Percentiles rank a stretch among this genome's conserved stretches.
Conservation (phyloP, 2,329 filamentous ascomycete species). For the Monosporascus ibericus region DNA sequence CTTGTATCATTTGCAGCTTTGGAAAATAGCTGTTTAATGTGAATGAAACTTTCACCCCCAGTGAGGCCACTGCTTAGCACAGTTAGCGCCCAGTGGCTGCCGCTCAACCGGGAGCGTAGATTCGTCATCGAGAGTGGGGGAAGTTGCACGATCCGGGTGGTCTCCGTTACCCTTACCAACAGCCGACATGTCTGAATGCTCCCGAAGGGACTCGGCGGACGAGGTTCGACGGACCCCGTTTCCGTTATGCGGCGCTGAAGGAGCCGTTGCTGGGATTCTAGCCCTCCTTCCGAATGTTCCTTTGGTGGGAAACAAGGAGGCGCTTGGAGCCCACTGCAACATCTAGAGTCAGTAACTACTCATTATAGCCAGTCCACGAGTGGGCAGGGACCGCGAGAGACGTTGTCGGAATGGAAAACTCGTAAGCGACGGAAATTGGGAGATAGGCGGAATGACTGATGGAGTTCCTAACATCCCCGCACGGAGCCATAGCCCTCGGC, state of each 20-base stretch:
- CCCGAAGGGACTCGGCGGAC: neutral
- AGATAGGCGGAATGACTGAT: no score
- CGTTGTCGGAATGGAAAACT: no score
- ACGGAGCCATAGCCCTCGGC: constrained; percentile 16
- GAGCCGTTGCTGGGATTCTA: constrained; percentile 14
- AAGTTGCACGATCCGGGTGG: no score
- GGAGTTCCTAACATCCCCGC: constrained; percentile 6
- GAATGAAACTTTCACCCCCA: constrained; percentile 2
- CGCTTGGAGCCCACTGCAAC: constrained; percentile 4
- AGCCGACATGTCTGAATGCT: neutral
- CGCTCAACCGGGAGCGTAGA: neutral
- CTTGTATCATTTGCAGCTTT: constrained; percentile 36
- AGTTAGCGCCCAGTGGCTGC: neutral
- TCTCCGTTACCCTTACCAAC: no score
- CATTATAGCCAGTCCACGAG: no score
- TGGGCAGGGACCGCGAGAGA: no score
- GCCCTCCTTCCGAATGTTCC: constrained; percentile 11
- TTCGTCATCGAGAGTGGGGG: no score
- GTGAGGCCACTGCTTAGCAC: neutral
- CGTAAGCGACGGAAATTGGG: no score
- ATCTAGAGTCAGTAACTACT: no score
- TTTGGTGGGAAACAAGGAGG: constrained; percentile 8
- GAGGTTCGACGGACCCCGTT: neutral
- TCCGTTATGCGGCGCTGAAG: neutral
- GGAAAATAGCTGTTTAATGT: constrained; percentile 26